Conservation (phyloP, 345 rosid species). For the Fremontodendron californicum region DNA sequence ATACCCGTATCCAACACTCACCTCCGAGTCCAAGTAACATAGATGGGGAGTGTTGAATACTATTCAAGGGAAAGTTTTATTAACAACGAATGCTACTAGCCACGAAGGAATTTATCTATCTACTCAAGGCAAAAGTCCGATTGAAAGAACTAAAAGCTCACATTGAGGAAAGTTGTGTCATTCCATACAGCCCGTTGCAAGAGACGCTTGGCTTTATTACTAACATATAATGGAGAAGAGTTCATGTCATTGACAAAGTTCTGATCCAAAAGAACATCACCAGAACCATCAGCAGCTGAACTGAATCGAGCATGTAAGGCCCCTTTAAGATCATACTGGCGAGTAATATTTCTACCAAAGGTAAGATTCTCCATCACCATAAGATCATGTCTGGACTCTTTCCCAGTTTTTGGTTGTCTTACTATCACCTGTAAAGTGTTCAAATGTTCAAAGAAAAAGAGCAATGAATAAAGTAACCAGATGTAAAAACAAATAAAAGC, state of each 20-base stretch:
- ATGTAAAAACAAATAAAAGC: conserved; percentile 1
- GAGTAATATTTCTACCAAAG: conserved; percentile 62
- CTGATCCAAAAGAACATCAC: conserved; percentile 86
- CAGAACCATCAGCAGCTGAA: conserved; percentile 50
- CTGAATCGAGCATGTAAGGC: conserved; percentile 72
- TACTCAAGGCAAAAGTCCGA: not conserved
- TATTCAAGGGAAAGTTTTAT: not conserved
- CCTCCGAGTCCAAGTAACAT: too few relatives aligned
- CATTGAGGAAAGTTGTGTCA: conserved; percentile 85
- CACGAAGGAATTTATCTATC: not conserved
- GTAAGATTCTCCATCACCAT: conserved; percentile 98
- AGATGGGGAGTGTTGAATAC: not conserved
- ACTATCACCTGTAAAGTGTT: conserved; percentile 55
- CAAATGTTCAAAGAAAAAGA: not conserved
- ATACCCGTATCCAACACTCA: too few relatives aligned
- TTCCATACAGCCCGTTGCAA: conserved; percentile 91
- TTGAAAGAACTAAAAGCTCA: conserved; percentile 37
- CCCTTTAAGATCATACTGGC: conserved; percentile 94
- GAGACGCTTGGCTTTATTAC: conserved; percentile 64
- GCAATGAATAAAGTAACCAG: not conserved
- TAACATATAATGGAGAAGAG: conserved; percentile 80
- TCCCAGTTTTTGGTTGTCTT: conserved; percentile 74
- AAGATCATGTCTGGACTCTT: conserved; percentile 77
- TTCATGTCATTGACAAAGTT: conserved; percentile 95
- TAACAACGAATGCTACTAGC: not conserved